Percentiles rank a stretch among this genome's conserved stretches.
Conservation (phyloP, 208 protist species). For the Giardia muris region DNA sequence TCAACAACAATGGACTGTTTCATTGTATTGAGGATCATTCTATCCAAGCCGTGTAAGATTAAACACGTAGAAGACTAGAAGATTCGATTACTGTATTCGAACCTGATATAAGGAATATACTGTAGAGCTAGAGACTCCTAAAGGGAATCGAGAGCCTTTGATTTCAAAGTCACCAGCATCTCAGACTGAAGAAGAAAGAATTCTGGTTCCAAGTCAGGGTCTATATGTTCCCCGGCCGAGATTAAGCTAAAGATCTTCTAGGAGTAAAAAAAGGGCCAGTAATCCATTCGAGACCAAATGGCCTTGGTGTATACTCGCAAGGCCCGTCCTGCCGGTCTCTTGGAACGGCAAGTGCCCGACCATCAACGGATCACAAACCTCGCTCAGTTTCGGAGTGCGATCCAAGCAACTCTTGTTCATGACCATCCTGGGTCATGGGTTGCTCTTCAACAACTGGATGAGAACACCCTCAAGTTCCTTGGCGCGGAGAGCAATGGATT, state of each 20-base stretch:
- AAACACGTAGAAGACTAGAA: no score
- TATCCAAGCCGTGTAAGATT: no score
- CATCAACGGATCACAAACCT: neutral
- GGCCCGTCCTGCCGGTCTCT: neutral
- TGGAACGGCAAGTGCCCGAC: neutral
- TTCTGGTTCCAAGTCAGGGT: no score
- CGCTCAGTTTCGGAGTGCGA: neutral
- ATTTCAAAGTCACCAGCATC: no score
- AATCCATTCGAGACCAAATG: neutral
- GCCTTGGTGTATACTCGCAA: neutral
- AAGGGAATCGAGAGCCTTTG: no score
- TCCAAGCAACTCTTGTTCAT: neutral
- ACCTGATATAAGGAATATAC: no score
- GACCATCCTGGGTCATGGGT: neutral
- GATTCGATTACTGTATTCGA: no score
- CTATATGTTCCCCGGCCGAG: neutral
- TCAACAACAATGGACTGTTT: no score
- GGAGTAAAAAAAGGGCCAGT: neutral
- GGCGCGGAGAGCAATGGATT: neutral
- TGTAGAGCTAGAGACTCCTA: no score
- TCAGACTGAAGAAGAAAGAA: no score
- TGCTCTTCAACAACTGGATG: neutral
- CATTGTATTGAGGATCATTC: no score
- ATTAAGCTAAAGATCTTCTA: neutral
- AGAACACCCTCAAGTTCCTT: neutral